Percentiles rank a stretch among this genome's conserved stretches.
phyloP scores from a whole-genome alignment of 768 basidiomycete genomes.

The Dentipellis sp. region DNA sequence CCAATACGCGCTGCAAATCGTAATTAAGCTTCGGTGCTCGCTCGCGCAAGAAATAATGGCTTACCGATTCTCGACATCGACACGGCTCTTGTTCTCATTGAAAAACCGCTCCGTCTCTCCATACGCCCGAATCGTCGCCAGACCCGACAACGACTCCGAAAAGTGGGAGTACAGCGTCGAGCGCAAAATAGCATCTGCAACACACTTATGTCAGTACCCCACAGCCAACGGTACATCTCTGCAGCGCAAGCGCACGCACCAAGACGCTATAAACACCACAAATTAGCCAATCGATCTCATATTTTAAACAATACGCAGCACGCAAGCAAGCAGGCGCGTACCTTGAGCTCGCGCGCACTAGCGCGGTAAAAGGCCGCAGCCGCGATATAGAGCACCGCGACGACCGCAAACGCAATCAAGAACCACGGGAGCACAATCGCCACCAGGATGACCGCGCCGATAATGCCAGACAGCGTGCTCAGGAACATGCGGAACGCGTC shows the following conservation, averaged over 20 bases:
- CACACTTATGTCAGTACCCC: not conserved
- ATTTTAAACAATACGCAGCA: no score
- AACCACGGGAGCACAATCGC: slow-evolving; percentile 78
- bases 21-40: slow-evolving; percentile 2
- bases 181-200: slow-evolving; percentile 70
- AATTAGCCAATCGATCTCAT: not conserved
- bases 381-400: slow-evolving; percentile 55
- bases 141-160: slow-evolving; percentile 80
- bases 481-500: slow-evolving; percentile 72
- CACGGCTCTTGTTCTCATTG: slow-evolving; percentile 59
- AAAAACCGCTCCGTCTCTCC: slow-evolving; percentile 71
- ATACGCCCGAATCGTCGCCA: slow-evolving; percentile 85
- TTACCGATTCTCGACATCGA: slow-evolving; percentile 79
- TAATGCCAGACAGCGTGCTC: slow-evolving; percentile 49
- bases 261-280: slow-evolving; percentile 33
- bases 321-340: not conserved
- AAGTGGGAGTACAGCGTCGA: slow-evolving; percentile 88
- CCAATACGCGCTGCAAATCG: slow-evolving; percentile 61
- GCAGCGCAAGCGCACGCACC: slow-evolving; percentile 27
- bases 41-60: not conserved
- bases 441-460: slow-evolving; percentile 74
- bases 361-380: slow-evolving; percentile 77
- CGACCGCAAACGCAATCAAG: slow-evolving; percentile 59
- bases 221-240: no score
- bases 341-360: slow-evolving; percentile 83